phyloP scores from a whole-genome alignment of 2,329 filamentous ascomycete species.

The Fusarium drepaniforme region DNA sequence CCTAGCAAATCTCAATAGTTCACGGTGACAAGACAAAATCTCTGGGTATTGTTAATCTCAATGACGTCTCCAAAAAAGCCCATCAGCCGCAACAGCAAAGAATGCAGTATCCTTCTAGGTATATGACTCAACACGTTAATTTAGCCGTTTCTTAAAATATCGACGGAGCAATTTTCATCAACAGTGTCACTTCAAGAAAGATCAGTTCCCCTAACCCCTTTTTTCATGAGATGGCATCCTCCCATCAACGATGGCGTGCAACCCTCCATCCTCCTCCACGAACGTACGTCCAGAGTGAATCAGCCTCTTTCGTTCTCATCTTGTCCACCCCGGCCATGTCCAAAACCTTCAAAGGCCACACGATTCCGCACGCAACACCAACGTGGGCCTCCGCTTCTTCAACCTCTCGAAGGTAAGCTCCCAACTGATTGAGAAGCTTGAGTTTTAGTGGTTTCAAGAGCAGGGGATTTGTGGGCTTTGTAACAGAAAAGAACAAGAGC shows the following conservation, averaged over 20 bases:
- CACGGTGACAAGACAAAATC: neutral
- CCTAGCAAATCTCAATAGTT: neutral
- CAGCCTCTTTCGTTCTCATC: neutral
- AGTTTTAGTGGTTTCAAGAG: neutral
- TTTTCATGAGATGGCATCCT: neutral
- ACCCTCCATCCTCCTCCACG: neutral
- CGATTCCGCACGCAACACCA: neutral
- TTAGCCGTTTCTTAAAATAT: neutral
- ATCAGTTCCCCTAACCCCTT: neutral
- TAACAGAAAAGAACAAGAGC: neutral
- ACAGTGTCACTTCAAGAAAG: neutral
- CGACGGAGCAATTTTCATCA: neutral
- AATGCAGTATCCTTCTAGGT: neutral
- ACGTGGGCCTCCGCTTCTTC: neutral
- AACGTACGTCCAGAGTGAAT: neutral
- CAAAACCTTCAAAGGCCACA: neutral
- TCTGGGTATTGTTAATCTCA: neutral
- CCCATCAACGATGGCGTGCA: neutral
- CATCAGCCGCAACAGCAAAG: neutral
- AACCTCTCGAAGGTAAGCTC: neutral
- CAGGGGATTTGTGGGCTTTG: neutral
- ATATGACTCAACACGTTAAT: neutral
- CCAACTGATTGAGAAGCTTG: neutral
- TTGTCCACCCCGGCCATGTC: neutral
- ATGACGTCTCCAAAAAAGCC: neutral